Evolutionary conservation across 306 rosid genomes (phyloP).

Genomic region (Abrus precatorius): DNA sequence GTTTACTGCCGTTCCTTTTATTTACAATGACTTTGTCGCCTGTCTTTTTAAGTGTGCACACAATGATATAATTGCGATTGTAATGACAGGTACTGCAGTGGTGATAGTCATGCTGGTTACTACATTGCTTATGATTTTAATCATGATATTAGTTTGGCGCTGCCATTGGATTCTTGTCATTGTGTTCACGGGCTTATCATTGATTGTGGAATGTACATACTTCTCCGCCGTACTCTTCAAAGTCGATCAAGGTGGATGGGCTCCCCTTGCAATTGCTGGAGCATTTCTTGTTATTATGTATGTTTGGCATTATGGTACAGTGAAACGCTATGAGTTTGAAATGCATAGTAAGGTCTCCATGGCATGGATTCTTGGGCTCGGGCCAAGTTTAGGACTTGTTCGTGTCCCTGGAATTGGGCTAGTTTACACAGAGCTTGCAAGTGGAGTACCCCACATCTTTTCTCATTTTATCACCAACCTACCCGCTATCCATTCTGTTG

Average conservation of each 20-base stretch:
- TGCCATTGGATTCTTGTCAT: slow-evolving; percentile 89
- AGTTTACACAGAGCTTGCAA: slow-evolving; percentile 93
- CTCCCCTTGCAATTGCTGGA: slow-evolving; percentile 84
- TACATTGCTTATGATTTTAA: slow-evolving; percentile 79
- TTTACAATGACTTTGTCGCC: background rate
- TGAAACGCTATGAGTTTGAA: slow-evolving; percentile 81
- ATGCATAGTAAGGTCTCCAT: slow-evolving; percentile 92
- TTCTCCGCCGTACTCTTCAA: slow-evolving; percentile 89
- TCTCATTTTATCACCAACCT: slow-evolving; percentile 97
- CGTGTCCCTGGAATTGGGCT: slow-evolving; percentile 97
- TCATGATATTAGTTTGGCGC: slow-evolving; percentile 95
- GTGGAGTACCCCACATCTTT: slow-evolving; percentile 94
- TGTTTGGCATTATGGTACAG: slow-evolving; percentile 89
- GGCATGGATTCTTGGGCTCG: slow-evolving; percentile 99
- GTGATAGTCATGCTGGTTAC: slow-evolving; percentile 91
- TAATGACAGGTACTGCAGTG: slow-evolving; percentile 85
- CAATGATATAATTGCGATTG: slow-evolving; percentile 7
- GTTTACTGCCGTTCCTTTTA: slow-evolving; percentile 10
- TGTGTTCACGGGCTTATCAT: slow-evolving; percentile 67
- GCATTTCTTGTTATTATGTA: slow-evolving; percentile 80
- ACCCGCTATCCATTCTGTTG: slow-evolving; percentile 94
- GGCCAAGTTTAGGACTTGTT: slow-evolving; percentile 94
- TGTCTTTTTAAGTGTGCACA: background rate
- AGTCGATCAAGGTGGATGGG: slow-evolving; percentile 95
- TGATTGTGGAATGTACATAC: slow-evolving; percentile 87